Evolutionary conservation across 768 basidiomycete genomes (phyloP).

Genomic region (Russula griseocarnosa): DNA sequence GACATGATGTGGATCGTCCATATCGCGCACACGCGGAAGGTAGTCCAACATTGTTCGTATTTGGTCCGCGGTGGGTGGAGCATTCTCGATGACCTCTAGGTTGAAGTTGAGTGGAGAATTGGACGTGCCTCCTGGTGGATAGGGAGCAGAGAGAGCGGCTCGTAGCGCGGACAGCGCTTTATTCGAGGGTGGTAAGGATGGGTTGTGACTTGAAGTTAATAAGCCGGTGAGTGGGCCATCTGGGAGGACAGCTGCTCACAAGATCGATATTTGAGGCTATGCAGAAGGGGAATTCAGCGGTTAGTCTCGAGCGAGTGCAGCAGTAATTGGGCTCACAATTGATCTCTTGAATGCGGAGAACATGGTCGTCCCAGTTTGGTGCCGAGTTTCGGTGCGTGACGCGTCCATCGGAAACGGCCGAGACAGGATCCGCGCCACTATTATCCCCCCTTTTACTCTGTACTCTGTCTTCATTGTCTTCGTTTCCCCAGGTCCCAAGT

Average conservation of each 20-base stretch:
- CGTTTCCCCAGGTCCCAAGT: too few relatives aligned
- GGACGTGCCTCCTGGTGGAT: conserved; percentile 48
- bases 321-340: conserved; percentile 12
- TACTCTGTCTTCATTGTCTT: too few relatives aligned
- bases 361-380: neutral
- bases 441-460: neutral
- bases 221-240: neutral
- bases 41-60: conserved; percentile 63
- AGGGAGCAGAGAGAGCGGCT: conserved; percentile 55
- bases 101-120: conserved; percentile 60
- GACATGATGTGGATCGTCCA: conserved; percentile 31
- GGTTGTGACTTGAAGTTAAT: conserved; percentile 49
- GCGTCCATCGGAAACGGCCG: neutral
- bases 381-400: too few relatives aligned
- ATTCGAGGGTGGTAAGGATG: conserved; percentile 59
- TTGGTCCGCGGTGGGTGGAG: conserved; percentile 64
- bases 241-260: conserved; percentile 8
- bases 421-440: neutral
- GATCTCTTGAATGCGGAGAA: conserved; percentile 27
- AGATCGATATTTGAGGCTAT: conserved; percentile 27
- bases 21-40: conserved; percentile 39
- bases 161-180: conserved; percentile 59
- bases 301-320: too few relatives aligned
- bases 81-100: conserved; percentile 64
- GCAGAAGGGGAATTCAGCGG: neutral